Evolutionary conservation across 768 basidiomycete genomes (phyloP).

Genomic region (Phaeotremella skinneri): DNA sequence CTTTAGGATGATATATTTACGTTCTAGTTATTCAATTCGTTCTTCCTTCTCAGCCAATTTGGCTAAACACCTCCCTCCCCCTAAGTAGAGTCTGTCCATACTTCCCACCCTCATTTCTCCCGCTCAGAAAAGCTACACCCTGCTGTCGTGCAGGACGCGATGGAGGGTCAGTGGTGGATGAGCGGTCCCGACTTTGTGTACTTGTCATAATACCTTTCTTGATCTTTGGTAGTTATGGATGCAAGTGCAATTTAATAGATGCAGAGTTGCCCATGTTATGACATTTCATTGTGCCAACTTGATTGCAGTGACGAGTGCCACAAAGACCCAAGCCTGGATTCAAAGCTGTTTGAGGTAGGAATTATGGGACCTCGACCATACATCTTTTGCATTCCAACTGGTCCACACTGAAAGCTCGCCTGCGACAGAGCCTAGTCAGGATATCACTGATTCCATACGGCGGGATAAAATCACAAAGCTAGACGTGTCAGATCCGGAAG

Average conservation of each 20-base stretch:
- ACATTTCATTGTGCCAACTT: not conserved
- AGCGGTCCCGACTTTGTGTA: not conserved
- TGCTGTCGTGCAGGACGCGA: not conserved
- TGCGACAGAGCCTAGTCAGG: too few species aligned
- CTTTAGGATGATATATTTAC: too few species aligned
- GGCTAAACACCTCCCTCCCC: too few species aligned
- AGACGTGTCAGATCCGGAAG: too few species aligned
- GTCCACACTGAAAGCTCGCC: too few species aligned
- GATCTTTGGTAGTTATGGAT: not conserved
- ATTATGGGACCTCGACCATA: not conserved
- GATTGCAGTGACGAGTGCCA: not conserved
- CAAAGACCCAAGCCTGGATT: not conserved
- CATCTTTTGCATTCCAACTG: not conserved
- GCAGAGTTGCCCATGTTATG: not conserved
- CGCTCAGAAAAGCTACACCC: not conserved
- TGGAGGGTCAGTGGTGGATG: not conserved
- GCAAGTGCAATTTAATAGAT: too few species aligned
- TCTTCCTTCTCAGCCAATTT: too few species aligned
- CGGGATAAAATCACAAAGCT: too few species aligned
- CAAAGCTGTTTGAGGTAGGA: too few species aligned
- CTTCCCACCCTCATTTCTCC: not conserved
- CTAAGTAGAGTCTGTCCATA: not conserved
- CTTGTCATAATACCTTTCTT: not conserved
- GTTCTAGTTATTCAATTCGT: too few species aligned
- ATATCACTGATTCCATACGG: too few species aligned